phyloP scores from a whole-genome alignment of 2,329 filamentous ascomycete genomes.

The Trichoderma atroviride region DNA sequence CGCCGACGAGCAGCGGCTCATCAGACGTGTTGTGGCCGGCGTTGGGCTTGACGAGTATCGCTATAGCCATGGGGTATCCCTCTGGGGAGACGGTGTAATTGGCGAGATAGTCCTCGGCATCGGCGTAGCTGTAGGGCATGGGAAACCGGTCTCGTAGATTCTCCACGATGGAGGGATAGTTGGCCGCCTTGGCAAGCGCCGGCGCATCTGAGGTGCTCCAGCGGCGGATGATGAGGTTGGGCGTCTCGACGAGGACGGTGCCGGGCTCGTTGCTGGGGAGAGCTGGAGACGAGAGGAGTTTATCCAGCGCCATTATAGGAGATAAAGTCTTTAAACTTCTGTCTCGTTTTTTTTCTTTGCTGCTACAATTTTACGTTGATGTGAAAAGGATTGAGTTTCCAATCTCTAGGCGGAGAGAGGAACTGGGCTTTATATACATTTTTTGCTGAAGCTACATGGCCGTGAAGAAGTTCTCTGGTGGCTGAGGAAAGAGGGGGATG shows the following conservation, averaged over 20 bases:
- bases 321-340: no score
- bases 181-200: conserved; percentile 39
- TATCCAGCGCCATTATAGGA: conserved; percentile 11
- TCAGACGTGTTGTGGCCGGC: conserved; percentile 34
- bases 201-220: conserved; percentile 44
- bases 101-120: conserved; percentile 44
- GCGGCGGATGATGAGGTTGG: conserved; percentile 46
- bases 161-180: conserved; percentile 43
- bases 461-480: background rate
- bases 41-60: conserved; percentile 39
- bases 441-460: background rate
- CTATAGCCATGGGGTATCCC: conserved; percentile 38
- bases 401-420: background rate
- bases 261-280: conserved; percentile 36
- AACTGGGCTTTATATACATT: background rate
- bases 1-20: conserved; percentile 41
- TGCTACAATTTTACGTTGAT: background rate
- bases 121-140: conserved; percentile 47
- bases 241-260: conserved; percentile 37
- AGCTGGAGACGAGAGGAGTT: conserved; percentile 31
- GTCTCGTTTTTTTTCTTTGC: background rate
- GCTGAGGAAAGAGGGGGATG: background rate
- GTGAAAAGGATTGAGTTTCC: background rate
- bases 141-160: conserved; percentile 51
- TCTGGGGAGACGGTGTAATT: conserved; percentile 29